Evolutionary conservation across 768 basidiomycete species (phyloP).

Genomic region (Lactifluus hygrophoroides): DNA sequence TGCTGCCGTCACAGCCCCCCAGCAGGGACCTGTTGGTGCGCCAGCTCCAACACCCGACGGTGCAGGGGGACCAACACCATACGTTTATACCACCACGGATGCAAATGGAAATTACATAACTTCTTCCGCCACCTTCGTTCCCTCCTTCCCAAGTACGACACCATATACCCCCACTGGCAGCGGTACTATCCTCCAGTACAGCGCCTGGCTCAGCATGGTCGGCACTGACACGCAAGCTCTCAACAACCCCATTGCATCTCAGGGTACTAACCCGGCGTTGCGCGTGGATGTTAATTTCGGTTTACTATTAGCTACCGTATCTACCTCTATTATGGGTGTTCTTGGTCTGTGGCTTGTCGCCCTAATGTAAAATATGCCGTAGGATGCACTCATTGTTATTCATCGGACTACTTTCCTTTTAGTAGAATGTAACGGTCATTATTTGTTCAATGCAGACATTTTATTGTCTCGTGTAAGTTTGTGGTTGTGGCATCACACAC

Average conservation of each 20-base stretch:
- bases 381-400: background rate
- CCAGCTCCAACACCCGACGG: slow-evolving; percentile 31
- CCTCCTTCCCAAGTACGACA: slow-evolving; percentile 24
- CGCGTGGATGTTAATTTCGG: background rate
- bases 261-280: background rate
- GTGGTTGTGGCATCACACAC: no score
- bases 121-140: slow-evolving; percentile 28
- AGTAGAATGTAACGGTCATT: background rate
- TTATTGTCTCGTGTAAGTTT: no score
- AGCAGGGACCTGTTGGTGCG: slow-evolving; percentile 50
- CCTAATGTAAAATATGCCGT: background rate
- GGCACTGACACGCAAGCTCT: slow-evolving; percentile 24
- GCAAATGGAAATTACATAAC: slow-evolving; percentile 24
- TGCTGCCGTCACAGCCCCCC: slow-evolving; percentile 5
- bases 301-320: background rate
- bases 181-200: slow-evolving; percentile 29
- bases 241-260: slow-evolving; percentile 8
- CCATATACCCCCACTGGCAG: slow-evolving; percentile 18
- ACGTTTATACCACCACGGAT: slow-evolving; percentile 30
- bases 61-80: slow-evolving; percentile 23
- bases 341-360: background rate
- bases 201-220: slow-evolving; percentile 24
- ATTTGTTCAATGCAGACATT: background rate
- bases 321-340: background rate
- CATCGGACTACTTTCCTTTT: background rate